These are phyloP conservation scores for Syncephalis plumigaleata DNA, from an alignment of 371 early-diverging fungal species.

Conservation along the genomic window DNA sequence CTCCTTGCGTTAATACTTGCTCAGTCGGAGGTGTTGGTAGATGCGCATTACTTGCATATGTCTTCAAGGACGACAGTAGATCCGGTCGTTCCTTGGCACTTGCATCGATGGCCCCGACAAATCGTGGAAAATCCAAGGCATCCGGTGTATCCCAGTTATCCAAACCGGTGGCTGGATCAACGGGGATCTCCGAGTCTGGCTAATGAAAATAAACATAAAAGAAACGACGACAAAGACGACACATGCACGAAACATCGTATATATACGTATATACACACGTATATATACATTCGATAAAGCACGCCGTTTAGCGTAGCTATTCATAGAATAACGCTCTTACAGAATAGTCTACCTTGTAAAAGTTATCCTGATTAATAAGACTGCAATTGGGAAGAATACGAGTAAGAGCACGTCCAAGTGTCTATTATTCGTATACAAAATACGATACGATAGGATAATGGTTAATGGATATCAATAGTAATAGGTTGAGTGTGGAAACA, in stretches of 20 bases:
- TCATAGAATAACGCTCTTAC: too few species aligned
- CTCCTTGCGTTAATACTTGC: too few species aligned
- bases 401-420: constrained; percentile 32
- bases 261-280: not conserved
- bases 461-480: not conserved
- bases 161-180: constrained; percentile 33
- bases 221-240: not conserved
- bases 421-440: constrained; percentile 15
- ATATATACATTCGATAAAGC: too few species aligned
- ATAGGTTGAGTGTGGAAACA: too few species aligned
- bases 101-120: constrained; percentile 11
- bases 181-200: constrained; percentile 45
- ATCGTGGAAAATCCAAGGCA: constrained; percentile 38
- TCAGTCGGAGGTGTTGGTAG: too few species aligned
- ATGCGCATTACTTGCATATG: too few species aligned
- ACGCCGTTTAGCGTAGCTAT: too few species aligned
- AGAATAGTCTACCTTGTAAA: constrained; percentile 33
- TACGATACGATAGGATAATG: too few species aligned
- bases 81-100: too few species aligned
- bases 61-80: too few species aligned
- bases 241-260: not conserved
- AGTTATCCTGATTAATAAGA: constrained; percentile 71
- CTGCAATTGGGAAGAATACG: constrained; percentile 34
- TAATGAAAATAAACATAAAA: constrained; percentile 2
- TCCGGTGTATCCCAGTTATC: constrained; percentile 79